Base-by-base conservation (phyloP, 257 asterid genomes). In the Nicotiana tomentosiformis region DNA sequence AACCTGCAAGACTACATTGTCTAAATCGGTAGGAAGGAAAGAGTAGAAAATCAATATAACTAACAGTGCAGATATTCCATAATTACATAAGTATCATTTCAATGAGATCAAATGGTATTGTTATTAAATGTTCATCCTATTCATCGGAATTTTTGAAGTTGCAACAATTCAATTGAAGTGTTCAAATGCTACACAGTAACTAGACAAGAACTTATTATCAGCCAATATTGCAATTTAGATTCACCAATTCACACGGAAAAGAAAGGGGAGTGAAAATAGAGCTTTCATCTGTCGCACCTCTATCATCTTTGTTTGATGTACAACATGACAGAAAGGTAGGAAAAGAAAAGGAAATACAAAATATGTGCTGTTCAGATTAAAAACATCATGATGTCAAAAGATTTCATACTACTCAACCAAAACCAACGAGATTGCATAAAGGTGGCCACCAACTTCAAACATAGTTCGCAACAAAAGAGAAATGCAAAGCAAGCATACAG, bases 1-100 rank as follows among this genome's bases (percentile, higher is more conserved):
- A 86, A 96, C 97, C 99, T 96, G 89, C 85, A 86, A 85, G 26
- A 16, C 82, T 20, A 30, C 18, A 74, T 20, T 74, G 70, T 6
- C 39, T 65, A 65, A 23, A 11, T 65, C 39, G 29, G 39, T 65
- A 11, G 16, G n/a, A 65, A 65, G 39, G 70, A 11, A 64, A 65
- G 70, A 29, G n/a, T 29, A 65, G 18, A 29, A 65, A 29, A 26
- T 65, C 70, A 65, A 26, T 65, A 65, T 12, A 29, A 64, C 39
- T 26, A 11, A 29, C 39, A 64, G 67, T 20, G 26, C 67, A 23
- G 33, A 20, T 61, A 61, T 61, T 61, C 33, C 26, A 61, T 23
- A 61, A 61, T 20, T 61, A 14, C 67, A 20, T 7, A 60, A 60
- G 69, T 26, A 16, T 29, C 69, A 65, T n/a, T 65, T 65, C 69